Conservation (phyloP, 2,329 filamentous ascomycete species). For the Aspergillus ochraceus region DNA sequence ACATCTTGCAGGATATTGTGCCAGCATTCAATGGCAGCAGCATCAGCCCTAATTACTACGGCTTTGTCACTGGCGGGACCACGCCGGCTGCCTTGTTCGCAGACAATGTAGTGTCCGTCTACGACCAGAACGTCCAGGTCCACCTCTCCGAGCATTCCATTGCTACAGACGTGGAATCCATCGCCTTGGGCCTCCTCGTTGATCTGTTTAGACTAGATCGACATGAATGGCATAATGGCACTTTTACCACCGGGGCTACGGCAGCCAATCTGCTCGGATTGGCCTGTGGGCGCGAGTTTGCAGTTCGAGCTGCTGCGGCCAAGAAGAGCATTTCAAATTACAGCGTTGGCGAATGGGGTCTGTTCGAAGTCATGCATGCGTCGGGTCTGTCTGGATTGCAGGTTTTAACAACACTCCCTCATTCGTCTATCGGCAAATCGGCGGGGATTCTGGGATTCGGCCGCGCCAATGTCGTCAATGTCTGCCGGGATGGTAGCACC, state of each 20-base stretch:
- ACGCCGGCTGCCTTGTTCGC: constrained; percentile 79
- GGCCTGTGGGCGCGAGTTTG: constrained; percentile 68
- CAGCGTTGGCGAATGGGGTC: constrained; percentile 67
- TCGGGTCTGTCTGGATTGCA: constrained; percentile 69
- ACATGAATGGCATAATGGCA: constrained; percentile 66
- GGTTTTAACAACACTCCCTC: constrained; percentile 76
- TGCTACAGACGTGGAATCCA: constrained; percentile 73
- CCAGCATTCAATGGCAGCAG: constrained; percentile 66
- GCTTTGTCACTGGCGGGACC: constrained; percentile 81
- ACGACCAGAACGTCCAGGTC: constrained; percentile 82
- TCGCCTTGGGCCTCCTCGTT: constrained; percentile 67
- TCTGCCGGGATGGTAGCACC: constrained; percentile 38
- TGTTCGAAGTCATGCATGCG: constrained; percentile 64
- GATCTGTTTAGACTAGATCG: constrained; percentile 64
- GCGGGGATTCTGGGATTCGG: constrained; percentile 81
- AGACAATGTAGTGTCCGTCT: constrained; percentile 76
- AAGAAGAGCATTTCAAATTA: constrained; percentile 28
- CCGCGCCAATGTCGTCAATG: constrained; percentile 62
- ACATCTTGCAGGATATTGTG: constrained; percentile 44
- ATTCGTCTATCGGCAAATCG: constrained; percentile 82
- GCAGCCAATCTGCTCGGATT: constrained; percentile 66
- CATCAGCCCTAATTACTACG: constrained; percentile 71
- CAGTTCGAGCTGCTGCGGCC: constrained; percentile 44
- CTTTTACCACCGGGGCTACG: constrained; percentile 75
- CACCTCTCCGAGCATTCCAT: constrained; percentile 76